Conservation (phyloP, 345 rosid genomes). For the Raphanus raphanistrum region DNA sequence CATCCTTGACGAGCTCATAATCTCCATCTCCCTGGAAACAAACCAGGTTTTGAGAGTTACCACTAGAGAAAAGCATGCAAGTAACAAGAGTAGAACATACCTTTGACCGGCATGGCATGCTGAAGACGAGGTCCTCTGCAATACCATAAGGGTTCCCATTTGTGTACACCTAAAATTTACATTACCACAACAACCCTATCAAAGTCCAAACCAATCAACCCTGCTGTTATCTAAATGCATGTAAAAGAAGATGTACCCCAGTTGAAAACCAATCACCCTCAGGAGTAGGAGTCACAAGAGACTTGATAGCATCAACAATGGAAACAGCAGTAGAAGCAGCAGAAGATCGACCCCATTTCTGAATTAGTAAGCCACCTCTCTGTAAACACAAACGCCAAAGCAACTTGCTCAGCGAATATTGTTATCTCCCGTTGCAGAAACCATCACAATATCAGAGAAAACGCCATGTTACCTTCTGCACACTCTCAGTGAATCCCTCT, state of each 20-base stretch:
- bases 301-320: conserved; percentile 85
- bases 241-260: conserved; percentile 55
- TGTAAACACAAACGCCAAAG: conserved; percentile 31
- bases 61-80: background rate
- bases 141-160: conserved; percentile 89
- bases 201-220: conserved; percentile 15
- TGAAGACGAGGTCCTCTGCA: conserved; percentile 85
- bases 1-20: conserved; percentile 85
- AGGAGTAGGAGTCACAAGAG: conserved; percentile 83
- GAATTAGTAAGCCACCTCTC: conserved; percentile 91
- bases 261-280: conserved; percentile 97
- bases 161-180: conserved; percentile 68
- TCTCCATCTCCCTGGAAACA: conserved; percentile 84
- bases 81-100: conserved; percentile 42
- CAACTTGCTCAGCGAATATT: background rate
- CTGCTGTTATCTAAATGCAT: background rate
- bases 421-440: background rate
- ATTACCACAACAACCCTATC: conserved; percentile 9
- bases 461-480: conserved; percentile 66
- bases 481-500: conserved; percentile 87
- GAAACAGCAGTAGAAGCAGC: conserved; percentile 97
- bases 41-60: background rate
- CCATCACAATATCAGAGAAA: background rate
- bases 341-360: conserved; percentile 99
- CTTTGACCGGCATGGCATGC: conserved; percentile 97